Base-by-base conservation (phyloP, 1,139 yeast genomes). In the Yamadazyma songkhlaensis region DNA sequence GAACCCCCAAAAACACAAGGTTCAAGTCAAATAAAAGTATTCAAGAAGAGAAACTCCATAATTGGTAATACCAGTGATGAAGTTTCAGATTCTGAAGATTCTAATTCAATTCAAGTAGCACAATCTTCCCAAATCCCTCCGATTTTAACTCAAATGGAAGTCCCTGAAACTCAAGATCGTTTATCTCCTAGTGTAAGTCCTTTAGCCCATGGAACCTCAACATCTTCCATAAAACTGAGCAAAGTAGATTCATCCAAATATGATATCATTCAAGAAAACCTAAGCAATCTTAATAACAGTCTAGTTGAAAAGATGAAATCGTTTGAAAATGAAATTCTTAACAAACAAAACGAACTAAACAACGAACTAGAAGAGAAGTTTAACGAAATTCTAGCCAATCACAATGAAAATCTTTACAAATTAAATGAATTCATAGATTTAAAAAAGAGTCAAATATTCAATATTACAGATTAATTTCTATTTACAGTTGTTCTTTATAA, bases 311-410 rank as follows among this genome's bases (percentile, higher is more conserved):
- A 48, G 32, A 40, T 55, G 28, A 46, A 45, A 32, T 9, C 24
- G 4, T 38, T 54, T 25, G 55, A 54, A 36, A 30, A 24, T 11
- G 42, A 46, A 24, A 35, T 51, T 3, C 17, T 46, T 6, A 28
- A 42, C 10, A 43, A 42, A 29, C 42, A 43, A 31, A 41, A 38
- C 12, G 45, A 46, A 29, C 40, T 53, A 33, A 45, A 46, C 34
- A 14, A 31, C 17, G 44, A 50, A 26, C 36, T 52, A n/a, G 47
- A 50, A 12, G 9, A 29, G 4, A 49, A 45, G 15, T 44, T 52
- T 27, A 39, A 44, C 3, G 34, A 32, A 23, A 35, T 51, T 21
- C 20, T 41, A 9, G 31, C 33, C 9, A 36, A 40, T 14, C 47
- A 47, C 37, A 34, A 37, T 20, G 39, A 31, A 25, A 45, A 44